A percentile compares a stretch with the other conserved stretches of the same genome.
Conservation (phyloP, 2,329 filamentous ascomycete genomes). For the Tricladium varicosporioides region DNA sequence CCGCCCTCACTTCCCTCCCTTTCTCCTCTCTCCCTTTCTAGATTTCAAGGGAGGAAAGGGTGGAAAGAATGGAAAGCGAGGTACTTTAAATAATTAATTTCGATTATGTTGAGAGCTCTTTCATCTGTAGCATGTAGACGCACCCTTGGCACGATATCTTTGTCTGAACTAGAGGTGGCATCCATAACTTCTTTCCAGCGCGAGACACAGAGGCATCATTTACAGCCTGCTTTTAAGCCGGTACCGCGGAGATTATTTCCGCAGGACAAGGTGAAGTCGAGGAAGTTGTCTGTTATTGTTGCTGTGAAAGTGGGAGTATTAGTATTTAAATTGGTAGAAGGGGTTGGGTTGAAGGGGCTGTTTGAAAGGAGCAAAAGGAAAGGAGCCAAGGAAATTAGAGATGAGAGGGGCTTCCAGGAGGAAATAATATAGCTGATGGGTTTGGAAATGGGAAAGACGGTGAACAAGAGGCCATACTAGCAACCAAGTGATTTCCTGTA, state of each 20-base stretch:
- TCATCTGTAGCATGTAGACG: conserved; percentile 38
- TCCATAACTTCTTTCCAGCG: conserved; percentile 55
- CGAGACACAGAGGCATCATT: conserved; percentile 61
- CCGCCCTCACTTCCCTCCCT: no score
- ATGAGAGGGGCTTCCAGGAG: no score
- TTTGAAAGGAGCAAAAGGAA: no score
- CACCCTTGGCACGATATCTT: conserved; percentile 36
- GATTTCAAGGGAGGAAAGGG: no score
- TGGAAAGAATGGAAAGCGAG: no score
- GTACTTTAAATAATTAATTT: conserved; percentile 32
- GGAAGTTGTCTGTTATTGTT: conserved; percentile 58
- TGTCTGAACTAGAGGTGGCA: conserved; percentile 14
- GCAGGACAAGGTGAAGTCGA: conserved; percentile 56
- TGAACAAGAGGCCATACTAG: no score
- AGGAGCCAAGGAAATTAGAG: no score
- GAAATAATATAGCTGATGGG: no score
- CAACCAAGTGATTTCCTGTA: conserved; percentile 58
- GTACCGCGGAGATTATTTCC: conserved; percentile 57
- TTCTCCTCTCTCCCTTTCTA: no score
- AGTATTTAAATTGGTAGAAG: neutral
- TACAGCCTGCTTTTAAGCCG: conserved; percentile 56
- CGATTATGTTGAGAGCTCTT: conserved; percentile 34
- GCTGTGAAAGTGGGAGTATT: conserved; percentile 29
- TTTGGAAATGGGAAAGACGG: no score
- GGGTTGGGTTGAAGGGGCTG: neutral